These are phyloP conservation scores for Teunomyces atbi DNA, from an alignment of 805 yeast genomes.

Conservation along the genomic window DNA sequence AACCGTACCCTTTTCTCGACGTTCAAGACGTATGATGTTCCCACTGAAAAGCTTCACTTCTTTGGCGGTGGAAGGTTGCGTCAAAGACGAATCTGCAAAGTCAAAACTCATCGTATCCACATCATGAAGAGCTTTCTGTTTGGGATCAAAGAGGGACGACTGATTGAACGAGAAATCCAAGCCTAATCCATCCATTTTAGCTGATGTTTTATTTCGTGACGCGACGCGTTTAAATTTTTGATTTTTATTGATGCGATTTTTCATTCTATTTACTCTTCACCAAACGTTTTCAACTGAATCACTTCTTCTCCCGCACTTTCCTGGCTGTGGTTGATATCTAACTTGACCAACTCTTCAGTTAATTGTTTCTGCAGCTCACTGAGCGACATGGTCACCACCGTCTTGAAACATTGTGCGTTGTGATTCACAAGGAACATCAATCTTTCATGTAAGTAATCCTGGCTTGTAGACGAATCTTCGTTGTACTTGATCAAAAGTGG, in stretches of 20 bases:
- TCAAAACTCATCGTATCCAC: not conserved
- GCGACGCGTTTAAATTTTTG: not conserved
- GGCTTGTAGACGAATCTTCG: constrained; percentile 19
- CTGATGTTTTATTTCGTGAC: not conserved
- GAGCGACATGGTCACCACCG: constrained; percentile 38
- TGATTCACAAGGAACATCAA: constrained; percentile 46
- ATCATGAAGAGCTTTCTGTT: not conserved
- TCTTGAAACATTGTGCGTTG: constrained; percentile 49
- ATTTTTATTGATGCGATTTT: not conserved
- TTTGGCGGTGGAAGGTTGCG: constrained; percentile 1
- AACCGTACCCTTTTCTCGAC: not conserved
- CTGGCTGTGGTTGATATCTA: constrained; percentile 7
- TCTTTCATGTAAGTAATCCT: constrained; percentile 44
- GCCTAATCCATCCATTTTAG: not conserved
- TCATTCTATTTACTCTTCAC: not conserved
- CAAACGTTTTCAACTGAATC: constrained; percentile 54
- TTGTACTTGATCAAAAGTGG: constrained; percentile 35
- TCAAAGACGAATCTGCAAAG: not conserved
- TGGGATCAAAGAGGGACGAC: constrained; percentile 14
- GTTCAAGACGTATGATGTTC: constrained; percentile 8
- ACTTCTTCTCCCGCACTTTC: constrained; percentile 15
- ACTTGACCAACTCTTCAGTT: constrained; percentile 45
- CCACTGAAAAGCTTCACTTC: constrained; percentile 12
- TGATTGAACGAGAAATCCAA: constrained; percentile 12
- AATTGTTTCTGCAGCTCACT: constrained; percentile 38